phyloP scores from a whole-genome alignment of 2,329 filamentous ascomycete species.

The Cytospora piceicola region DNA sequence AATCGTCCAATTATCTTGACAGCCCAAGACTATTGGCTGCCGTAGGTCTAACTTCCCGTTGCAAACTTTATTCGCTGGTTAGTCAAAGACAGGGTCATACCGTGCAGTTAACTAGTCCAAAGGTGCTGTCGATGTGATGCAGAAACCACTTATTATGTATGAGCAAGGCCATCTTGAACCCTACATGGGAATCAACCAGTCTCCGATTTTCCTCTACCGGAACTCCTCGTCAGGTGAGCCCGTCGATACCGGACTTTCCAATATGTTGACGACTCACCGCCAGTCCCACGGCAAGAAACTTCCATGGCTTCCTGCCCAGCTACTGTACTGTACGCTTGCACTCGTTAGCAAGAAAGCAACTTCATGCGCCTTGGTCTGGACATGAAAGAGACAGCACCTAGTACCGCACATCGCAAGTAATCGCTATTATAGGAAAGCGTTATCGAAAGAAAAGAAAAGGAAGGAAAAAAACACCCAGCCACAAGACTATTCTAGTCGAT shows the following conservation, averaged over 20 bases:
- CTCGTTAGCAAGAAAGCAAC: slow-evolving; percentile 2
- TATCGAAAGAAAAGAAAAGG: too few relatives aligned
- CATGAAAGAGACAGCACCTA: background rate
- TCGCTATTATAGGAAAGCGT: background rate
- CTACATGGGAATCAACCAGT: background rate
- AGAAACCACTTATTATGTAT: too few relatives aligned
- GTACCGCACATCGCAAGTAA: background rate
- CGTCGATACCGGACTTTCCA: background rate
- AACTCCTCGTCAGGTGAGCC: slow-evolving; percentile 24
- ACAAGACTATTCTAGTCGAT: background rate
- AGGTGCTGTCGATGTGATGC: too few relatives aligned
- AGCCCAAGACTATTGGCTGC: background rate
- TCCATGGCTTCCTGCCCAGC: background rate
- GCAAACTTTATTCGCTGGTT: background rate
- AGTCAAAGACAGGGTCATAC: background rate
- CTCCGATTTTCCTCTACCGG: slow-evolving; percentile 1
- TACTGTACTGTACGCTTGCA: slow-evolving; percentile 3
- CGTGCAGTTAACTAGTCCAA: too few relatives aligned
- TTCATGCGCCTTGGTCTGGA: background rate
- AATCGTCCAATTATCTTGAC: background rate
- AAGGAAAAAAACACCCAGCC: too few relatives aligned
- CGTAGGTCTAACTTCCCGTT: background rate
- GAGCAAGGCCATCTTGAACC: too few relatives aligned
- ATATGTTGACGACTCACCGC: slow-evolving; percentile 21
- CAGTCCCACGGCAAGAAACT: slow-evolving; percentile 12